Base-by-base conservation (phyloP, 2,329 filamentous ascomycete species). In the Tolypocladium nubicola region DNA sequence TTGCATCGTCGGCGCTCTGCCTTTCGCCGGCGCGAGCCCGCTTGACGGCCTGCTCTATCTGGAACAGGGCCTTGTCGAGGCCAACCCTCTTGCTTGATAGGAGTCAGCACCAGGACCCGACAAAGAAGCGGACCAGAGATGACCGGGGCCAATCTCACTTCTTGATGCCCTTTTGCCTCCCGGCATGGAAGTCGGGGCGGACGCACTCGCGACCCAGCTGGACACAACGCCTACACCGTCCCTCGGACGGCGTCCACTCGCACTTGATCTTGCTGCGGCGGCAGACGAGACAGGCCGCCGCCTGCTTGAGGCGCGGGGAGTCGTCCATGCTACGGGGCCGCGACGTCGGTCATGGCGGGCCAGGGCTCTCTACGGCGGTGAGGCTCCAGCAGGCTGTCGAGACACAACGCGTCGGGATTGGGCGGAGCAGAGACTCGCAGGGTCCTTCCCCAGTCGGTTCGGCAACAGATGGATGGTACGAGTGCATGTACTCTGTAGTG, bases 81-180 rank as follows among this genome's bases (percentile, higher is more conserved):
- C 87, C 87, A 19, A 84, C 86, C 45, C 87, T 82, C 70, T 90
- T 90, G 70, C 87, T 89, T 41, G 5, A 9, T 26, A 2, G 30
- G 19, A 7, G 49, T 52, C 49, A 35, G 49, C 49, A 33, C 41
- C 41, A 9, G 21, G 41, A 23, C 19, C 9, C 19, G 41, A 45
- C 41, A 45, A 19, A 45, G 35, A 37, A 14, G 35, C 35, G 11
- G 2, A 14, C 35, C 11, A 37, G 35, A 35, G 35, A 37, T 11
- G 35, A 37, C 26, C 26, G 11, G 35, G 11, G 35, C 4, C 35
- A 13, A 13, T 3, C 76, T 71, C 71, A 87, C 87, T 90, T 90
- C 69, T 89, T 90, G 59, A 89, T 86, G 26, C 87, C 87, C 66
- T 89, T 89, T 66, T 88, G 86, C 54, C 87, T 77, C 9, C 87